These are phyloP conservation scores for Alnus glutinosa DNA, from an alignment of 306 rosid genomes.

Conservation along the genomic window DNA sequence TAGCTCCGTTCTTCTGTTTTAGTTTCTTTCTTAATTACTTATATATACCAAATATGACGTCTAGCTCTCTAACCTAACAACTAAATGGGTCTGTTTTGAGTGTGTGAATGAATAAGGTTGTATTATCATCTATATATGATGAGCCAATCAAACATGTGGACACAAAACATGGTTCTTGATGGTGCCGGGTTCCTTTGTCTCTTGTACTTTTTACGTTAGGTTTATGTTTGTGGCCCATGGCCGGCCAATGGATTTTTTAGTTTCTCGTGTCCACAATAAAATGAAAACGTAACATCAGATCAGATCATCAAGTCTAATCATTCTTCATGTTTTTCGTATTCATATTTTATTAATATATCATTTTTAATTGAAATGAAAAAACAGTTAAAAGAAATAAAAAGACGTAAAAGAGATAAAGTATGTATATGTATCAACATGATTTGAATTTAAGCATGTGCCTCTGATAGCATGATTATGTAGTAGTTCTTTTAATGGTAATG, in stretches of 20 bases:
- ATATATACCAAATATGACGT: not conserved
- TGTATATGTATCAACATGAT: too few relatives aligned
- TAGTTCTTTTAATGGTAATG: too few relatives aligned
- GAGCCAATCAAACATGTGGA: slow-evolving; percentile 8
- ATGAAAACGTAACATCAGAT: not conserved
- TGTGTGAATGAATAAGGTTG: not conserved
- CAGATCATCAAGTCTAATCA: too few relatives aligned
- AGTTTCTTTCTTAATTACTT: too few relatives aligned
- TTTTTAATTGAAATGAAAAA: too few relatives aligned
- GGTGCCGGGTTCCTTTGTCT: not conserved
- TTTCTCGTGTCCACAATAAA: not conserved
- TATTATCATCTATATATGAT: not conserved
- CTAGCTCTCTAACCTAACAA: not conserved
- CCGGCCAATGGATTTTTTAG: not conserved
- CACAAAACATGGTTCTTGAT: not conserved
- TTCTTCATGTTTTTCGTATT: too few relatives aligned
- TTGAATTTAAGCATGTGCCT: too few relatives aligned
- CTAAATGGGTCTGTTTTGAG: not conserved
- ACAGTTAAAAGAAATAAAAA: too few relatives aligned
- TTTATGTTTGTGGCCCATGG: not conserved
- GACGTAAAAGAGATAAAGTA: too few relatives aligned
- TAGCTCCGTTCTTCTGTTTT: too few relatives aligned
- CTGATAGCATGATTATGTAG: too few relatives aligned
- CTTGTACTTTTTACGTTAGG: not conserved
- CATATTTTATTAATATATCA: too few relatives aligned